Conservation (phyloP, 228 moss, liverwort and hornwort genomes). For the Sphagnum fallax region DNA sequence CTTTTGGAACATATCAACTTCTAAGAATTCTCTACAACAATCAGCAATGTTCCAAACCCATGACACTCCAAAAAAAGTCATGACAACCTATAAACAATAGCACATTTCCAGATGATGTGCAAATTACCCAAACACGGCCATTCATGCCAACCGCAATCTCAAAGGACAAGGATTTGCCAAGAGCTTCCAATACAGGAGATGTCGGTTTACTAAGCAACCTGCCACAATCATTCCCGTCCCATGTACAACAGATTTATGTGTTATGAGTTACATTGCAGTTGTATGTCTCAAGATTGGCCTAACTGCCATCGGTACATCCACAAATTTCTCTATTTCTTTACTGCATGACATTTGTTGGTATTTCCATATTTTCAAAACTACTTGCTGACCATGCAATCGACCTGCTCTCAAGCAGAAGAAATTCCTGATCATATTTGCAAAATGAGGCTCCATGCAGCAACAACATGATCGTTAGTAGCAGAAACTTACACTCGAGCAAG, state of each 20-base stretch:
- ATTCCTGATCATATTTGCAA: not conserved
- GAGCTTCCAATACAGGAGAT: conserved; percentile 67
- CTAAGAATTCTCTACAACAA: too few species aligned
- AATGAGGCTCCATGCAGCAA: not conserved
- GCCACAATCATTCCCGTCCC: conserved; percentile 4
- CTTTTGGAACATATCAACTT: not conserved
- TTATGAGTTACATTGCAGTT: not conserved
- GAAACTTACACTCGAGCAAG: conserved; percentile 64
- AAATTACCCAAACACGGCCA: conserved; percentile 83
- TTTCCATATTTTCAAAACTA: not conserved
- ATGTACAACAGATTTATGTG: not conserved
- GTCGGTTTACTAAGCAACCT: conserved; percentile 72
- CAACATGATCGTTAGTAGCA: not conserved
- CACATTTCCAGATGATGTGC: too few species aligned
- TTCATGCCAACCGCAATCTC: conserved; percentile 95
- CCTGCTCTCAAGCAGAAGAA: not conserved
- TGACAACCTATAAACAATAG: too few species aligned
- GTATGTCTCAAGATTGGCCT: too few species aligned
- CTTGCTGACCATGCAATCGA: not conserved
- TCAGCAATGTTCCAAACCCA: too few species aligned
- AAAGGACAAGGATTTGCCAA: conserved; percentile 68
- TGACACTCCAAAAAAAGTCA: too few species aligned
- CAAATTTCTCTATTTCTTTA: too few species aligned
- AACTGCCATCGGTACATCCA: too few species aligned
- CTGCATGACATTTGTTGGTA: not conserved